Evolutionary conservation across 2,329 filamentous ascomycete species (phyloP), one percentile per base, ranked within the genome.

Genomic region (Myriangium duriaei): DNA sequence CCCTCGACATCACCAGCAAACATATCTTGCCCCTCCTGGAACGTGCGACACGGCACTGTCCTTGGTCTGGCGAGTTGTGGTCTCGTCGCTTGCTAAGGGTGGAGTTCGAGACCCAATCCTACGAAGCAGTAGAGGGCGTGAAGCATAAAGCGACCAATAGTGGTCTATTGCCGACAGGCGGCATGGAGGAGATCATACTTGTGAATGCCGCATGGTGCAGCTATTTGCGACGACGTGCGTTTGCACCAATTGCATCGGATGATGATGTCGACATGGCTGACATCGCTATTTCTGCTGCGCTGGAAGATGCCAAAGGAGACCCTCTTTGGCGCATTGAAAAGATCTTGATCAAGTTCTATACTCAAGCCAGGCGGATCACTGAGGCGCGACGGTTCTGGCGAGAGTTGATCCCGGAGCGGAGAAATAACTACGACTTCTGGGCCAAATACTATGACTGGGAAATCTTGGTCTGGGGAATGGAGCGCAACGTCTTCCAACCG

Each of bases 191-290:
- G 47, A 76, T 95, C 19, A 72, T 96, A 42, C 85, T 93, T 50
- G 84, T 96, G 52, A 86, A 95, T 52, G 77, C 84, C 37, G 81
- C 87, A 0, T 98, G 91, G 91, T 95, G 88, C 53, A 86, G 85
- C 34, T 96, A 88, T 49, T 69, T 98, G 13, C 85, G 88, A 47
- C 80, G 91, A 15, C 79, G 79, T 34, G 85, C 88, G 12, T 86
- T 93, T 64, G 68, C 76, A 40, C 69, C 75, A 1, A 74, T 76
- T 42, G 74, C 74, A 1, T 82, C 88, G 41, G 87, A 95, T 54
- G 83, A 69, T 37, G 63, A 88, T 38, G 70, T 81, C 19, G 87
- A 95, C 53, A 76, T 93, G 33, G 88, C 88, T 5, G 86, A 96
- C 53, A 81, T 93, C 30, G 88, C 86, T 9, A 78, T 98, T 42